Percentiles rank a stretch among this genome's conserved stretches.
phyloP scores from a whole-genome alignment of 441 rosid species.

The Populus hybrid region DNA sequence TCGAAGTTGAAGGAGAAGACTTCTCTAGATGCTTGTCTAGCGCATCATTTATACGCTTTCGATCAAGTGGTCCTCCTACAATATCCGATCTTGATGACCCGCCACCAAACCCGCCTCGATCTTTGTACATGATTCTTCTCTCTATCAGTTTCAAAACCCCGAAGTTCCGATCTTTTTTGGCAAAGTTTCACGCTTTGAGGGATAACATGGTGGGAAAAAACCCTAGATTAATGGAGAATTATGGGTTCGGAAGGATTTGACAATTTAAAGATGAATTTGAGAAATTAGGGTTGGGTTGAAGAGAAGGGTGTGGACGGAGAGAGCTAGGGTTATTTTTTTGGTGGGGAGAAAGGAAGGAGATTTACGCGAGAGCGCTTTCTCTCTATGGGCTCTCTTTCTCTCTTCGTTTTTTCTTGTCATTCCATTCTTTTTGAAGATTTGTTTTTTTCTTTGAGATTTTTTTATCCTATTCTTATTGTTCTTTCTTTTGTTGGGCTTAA shows the following conservation, averaged over 20 bases:
- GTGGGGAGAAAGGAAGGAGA: constrained; percentile 15
- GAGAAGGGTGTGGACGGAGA: constrained; percentile 24
- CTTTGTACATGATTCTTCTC: constrained; percentile 48
- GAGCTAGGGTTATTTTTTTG: constrained; percentile 34
- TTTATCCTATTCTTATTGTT: background rate
- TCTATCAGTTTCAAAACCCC: background rate
- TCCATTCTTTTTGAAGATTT: background rate
- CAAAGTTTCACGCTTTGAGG: constrained; percentile 16
- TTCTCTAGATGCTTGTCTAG: constrained; percentile 85
- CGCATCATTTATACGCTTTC: constrained; percentile 76
- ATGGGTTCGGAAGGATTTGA: background rate
- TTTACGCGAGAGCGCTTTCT: constrained; percentile 18
- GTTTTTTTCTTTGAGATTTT: no score
- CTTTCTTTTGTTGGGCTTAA: background rate
- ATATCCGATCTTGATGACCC: constrained; percentile 66
- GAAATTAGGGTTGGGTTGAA: background rate
- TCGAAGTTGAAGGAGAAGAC: constrained; percentile 80
- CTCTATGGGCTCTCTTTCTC: constrained; percentile 24
- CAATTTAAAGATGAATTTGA: background rate
- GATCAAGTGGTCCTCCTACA: constrained; percentile 57
- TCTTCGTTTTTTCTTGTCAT: constrained; percentile 8
- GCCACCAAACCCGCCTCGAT: constrained; percentile 52
- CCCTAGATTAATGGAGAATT: constrained; percentile 19
- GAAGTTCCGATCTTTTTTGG: background rate
- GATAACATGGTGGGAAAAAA: constrained; percentile 16